phyloP scores from a whole-genome alignment of 305 asterid genomes.

The Fraxinus xanthoxyloides region DNA sequence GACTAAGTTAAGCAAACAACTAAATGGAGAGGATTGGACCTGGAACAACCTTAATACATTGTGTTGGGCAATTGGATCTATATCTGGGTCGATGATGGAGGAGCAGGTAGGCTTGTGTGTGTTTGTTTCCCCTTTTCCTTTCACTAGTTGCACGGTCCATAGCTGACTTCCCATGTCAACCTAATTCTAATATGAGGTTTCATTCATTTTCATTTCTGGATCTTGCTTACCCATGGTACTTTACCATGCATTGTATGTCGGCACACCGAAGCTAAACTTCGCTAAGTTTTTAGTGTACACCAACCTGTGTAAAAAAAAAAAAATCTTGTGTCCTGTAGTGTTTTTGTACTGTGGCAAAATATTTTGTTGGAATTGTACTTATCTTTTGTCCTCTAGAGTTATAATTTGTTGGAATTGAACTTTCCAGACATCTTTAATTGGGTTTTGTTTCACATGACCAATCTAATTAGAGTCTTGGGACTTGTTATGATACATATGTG shows the following conservation, averaged over 20 bases:
- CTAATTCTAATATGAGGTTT: neutral
- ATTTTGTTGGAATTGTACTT: neutral
- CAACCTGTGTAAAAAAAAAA: neutral
- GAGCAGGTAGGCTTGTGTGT: slow-evolving; percentile 60
- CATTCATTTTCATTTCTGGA: neutral
- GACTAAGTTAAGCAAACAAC: slow-evolving; percentile 73
- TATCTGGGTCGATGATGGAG: slow-evolving; percentile 98
- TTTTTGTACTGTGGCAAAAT: neutral
- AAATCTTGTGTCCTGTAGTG: neutral
- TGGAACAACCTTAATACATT: slow-evolving; percentile 99
- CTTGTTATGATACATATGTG: neutral
- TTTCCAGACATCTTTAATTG: neutral
- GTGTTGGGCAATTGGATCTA: slow-evolving; percentile 99
- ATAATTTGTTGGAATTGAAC: neutral
- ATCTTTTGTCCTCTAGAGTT: neutral
- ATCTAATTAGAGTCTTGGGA: neutral
- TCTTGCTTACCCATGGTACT: neutral
- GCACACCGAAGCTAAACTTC: neutral
- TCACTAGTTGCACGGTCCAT: neutral
- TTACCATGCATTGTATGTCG: neutral
- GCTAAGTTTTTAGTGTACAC: neutral
- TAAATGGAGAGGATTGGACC: slow-evolving; percentile 90
- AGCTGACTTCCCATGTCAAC: neutral
- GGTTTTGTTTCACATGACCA: neutral
- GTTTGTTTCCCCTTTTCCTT: neutral